Evolutionary conservation across 2,329 filamentous ascomycete species (phyloP).

Genomic region (Phyllosticta paracitricarpa): DNA sequence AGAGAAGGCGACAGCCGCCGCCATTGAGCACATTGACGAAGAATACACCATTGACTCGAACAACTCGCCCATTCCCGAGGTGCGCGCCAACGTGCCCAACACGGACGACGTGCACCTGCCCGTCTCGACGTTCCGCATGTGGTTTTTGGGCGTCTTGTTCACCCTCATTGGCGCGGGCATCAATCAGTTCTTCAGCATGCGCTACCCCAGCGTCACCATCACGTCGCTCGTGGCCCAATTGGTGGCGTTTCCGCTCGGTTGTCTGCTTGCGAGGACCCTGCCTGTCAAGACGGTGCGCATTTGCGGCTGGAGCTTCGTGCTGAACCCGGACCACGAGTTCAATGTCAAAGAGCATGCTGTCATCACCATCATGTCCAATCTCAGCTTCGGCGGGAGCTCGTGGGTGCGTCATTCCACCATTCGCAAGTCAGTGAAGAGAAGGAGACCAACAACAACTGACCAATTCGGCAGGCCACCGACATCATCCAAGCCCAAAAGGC

Average conservation of each 20-base stretch:
- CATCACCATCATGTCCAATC: constrained; percentile 54
- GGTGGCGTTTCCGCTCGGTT: constrained; percentile 16
- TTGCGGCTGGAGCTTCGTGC: constrained; percentile 11
- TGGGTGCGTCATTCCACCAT: constrained; percentile 38
- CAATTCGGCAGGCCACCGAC: background rate
- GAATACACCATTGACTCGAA: constrained; percentile 9
- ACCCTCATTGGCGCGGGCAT: constrained; percentile 21
- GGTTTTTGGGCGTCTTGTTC: constrained; percentile 37
- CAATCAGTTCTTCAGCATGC: constrained; percentile 23
- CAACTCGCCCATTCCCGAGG: constrained; percentile 8
- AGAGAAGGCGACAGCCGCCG: constrained; percentile 3
- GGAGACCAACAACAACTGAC: background rate
- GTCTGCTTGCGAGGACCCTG: constrained; percentile 10
- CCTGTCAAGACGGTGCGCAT: constrained; percentile 6
- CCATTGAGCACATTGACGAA: constrained; percentile 9
- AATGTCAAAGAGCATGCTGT: constrained; percentile 54
- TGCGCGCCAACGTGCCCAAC: constrained; percentile 9
- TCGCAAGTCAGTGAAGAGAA: background rate
- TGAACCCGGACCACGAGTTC: constrained; percentile 46
- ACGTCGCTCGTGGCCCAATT: constrained; percentile 40
- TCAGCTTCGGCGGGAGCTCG: constrained; percentile 31
- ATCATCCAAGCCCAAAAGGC: constrained; percentile 30
- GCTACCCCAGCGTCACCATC: constrained; percentile 43
- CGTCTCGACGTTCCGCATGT: constrained; percentile 36
- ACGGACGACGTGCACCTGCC: constrained; percentile 13